These are phyloP conservation scores for Phaffia australis DNA, from an alignment of 768 basidiomycete genomes.

Conservation along the genomic window DNA sequence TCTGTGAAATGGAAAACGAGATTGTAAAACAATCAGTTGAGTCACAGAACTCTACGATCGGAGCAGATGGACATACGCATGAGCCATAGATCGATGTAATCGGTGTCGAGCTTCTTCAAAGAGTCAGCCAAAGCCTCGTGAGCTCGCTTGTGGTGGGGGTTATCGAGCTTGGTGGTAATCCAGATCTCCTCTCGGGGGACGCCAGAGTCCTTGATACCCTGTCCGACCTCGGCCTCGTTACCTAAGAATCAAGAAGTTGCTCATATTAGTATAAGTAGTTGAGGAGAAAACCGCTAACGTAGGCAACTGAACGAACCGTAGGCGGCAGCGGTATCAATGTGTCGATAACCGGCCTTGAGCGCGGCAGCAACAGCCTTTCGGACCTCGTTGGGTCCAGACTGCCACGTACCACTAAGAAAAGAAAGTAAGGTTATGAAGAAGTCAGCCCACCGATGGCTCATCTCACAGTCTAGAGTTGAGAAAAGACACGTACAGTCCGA, in stretches of 20 bases:
- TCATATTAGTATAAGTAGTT: constrained; percentile 13
- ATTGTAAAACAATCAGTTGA: constrained; percentile 7
- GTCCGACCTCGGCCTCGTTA: constrained; percentile 72
- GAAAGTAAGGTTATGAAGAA: background rate
- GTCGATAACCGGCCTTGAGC: constrained; percentile 59
- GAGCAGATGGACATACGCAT: constrained; percentile 25
- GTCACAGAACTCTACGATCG: no score
- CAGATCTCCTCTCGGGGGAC: constrained; percentile 64
- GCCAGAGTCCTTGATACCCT: constrained; percentile 65
- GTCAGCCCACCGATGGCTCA: background rate
- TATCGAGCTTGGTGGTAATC: constrained; percentile 49
- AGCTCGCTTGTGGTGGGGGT: constrained; percentile 48
- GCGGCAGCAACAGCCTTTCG: constrained; percentile 64
- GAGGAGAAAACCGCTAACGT: background rate
- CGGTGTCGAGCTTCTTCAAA: constrained; percentile 56
- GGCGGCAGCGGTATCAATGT: constrained; percentile 53
- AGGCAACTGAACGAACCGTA: constrained; percentile 40
- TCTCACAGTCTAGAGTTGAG: background rate
- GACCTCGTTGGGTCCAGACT: constrained; percentile 50
- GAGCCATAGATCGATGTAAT: constrained; percentile 68
- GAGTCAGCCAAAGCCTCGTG: constrained; percentile 56
- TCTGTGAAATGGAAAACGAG: background rate
- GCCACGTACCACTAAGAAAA: constrained; percentile 3
- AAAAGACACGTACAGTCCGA: constrained; percentile 44
- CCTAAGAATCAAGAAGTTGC: constrained; percentile 35